Evolutionary conservation across 2,329 filamentous ascomycete species (phyloP).

Genomic region (Colletotrichum echinochloae): DNA sequence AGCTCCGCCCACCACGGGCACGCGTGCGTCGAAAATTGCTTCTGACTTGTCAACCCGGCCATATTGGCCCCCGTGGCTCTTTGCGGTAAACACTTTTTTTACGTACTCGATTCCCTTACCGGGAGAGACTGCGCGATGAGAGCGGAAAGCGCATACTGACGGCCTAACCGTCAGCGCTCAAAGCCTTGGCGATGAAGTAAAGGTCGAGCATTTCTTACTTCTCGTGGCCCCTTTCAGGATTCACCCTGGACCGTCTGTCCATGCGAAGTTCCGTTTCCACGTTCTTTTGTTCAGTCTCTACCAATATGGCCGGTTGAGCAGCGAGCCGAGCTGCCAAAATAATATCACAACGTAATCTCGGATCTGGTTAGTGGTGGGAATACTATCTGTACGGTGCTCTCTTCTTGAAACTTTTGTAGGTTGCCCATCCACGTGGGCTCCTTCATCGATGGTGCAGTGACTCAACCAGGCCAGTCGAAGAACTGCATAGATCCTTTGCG

Average conservation of each 20-base stretch:
- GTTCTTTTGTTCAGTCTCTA: conserved; percentile 2
- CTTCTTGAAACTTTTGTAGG: not conserved
- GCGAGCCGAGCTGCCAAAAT: not conserved
- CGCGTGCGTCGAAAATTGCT: conserved; percentile 17
- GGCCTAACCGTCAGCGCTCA: conserved; percentile 19
- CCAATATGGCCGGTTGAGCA: not conserved
- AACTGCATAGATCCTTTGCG: not conserved
- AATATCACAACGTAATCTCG: not conserved
- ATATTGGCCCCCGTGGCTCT: not conserved
- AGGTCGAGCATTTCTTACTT: conserved; percentile 10
- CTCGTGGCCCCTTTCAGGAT: conserved; percentile 16
- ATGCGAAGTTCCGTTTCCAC: not conserved
- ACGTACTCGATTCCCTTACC: conserved; percentile 23
- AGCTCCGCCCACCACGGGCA: conserved; percentile 24
- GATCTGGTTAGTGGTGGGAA: not conserved
- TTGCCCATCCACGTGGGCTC: not conserved
- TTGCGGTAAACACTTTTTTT: conserved; percentile 19
- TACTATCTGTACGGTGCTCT: not conserved
- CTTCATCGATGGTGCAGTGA: not conserved
- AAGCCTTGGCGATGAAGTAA: conserved; percentile 15
- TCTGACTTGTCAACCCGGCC: conserved; percentile 4
- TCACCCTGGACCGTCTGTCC: not conserved
- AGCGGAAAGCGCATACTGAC: conserved; percentile 34
- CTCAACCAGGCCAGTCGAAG: not conserved
- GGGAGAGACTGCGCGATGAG: conserved; percentile 14